Base-by-base conservation (phyloP, 106 monocot genomes). In the Chionographis japonica region DNA sequence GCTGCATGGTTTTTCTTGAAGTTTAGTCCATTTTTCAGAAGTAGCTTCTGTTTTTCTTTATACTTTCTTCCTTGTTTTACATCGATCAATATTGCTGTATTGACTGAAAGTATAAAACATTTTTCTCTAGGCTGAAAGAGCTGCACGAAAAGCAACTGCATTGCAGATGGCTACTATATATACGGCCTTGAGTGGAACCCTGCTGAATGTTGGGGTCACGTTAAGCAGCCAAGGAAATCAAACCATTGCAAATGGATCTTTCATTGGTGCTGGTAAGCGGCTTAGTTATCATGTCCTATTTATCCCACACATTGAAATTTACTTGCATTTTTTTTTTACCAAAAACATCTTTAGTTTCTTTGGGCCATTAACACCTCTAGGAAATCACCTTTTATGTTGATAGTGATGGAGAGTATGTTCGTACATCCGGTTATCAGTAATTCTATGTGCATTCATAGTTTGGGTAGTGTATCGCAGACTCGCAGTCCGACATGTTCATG, bases 141-240 rank as follows among this genome's bases (percentile, higher is more conserved):
- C 98, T 18, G 92, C 98, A 63, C 64, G 77, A 52, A 98, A 87
- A 75, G 92, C 98, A 54, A 72, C 83, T 8, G 85, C 90, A 72
- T 69, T 98, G 60, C 98, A 93, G 58, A 93, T 93, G 98, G 90
- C 93, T 6, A 88, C 93, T 54, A 71, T 98, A 58, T 93, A 90
- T 79, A 87, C 90, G 37, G 83, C 90, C 78, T 68, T 93, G 16
- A 62, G 89, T 62, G 93, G 92, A 71, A 90, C 89, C 27, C 65
- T 98, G 40, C 51, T 93, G 37, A 90, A 98, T 74, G 69, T 88
- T 66, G 98, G 98, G 8, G 75, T 98, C 39, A 79, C 90, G 51
- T 79, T 93, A 43, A 83, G 69, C 54, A 71, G 69, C 67, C 89
- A 90, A 73, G 93, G 93, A 72, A 83, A 72, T 71, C 72, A 93